Conservation (phyloP, 2,329 filamentous ascomycete species). For the Paecilomyces niveus region DNA sequence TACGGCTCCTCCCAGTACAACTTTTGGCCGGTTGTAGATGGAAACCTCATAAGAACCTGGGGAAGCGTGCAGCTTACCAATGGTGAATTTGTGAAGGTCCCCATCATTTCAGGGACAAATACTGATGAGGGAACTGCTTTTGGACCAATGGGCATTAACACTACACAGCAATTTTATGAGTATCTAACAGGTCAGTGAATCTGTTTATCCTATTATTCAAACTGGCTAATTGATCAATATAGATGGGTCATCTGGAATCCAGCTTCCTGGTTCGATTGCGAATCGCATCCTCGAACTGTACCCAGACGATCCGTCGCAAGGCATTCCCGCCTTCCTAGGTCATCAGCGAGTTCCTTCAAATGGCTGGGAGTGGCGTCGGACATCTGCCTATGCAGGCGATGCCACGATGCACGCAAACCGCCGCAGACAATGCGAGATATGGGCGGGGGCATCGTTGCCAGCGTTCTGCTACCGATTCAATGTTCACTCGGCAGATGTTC, state of each 20-base stretch:
- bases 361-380: conserved; percentile 48
- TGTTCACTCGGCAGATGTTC: conserved; percentile 39
- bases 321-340: conserved; percentile 40
- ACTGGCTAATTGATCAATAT: conserved; percentile 7
- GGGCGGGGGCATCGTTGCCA: conserved; percentile 41
- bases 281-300: conserved; percentile 44
- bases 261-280: conserved; percentile 20
- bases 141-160: conserved; percentile 48
- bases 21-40: conserved; percentile 44
- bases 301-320: conserved; percentile 44
- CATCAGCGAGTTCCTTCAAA: conserved; percentile 23
- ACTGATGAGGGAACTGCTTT: conserved; percentile 59
- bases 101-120: conserved; percentile 58
- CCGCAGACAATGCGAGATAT: conserved; percentile 46
- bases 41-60: conserved; percentile 48
- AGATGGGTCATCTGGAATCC: conserved; percentile 18
- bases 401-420: conserved; percentile 49
- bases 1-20: conserved; percentile 28
- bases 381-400: conserved; percentile 50
- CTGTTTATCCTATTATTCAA: not conserved
- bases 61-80: conserved; percentile 48
- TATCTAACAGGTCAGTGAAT: conserved; percentile 27
- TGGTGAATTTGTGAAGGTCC: conserved; percentile 57
- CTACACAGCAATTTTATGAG: conserved; percentile 44
- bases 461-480: conserved; percentile 60